Percentiles rank a stretch among this genome's conserved stretches.
Evolutionary conservation across 768 basidiomycete genomes (phyloP).

Genomic region (Lentinus tigrinus): DNA sequence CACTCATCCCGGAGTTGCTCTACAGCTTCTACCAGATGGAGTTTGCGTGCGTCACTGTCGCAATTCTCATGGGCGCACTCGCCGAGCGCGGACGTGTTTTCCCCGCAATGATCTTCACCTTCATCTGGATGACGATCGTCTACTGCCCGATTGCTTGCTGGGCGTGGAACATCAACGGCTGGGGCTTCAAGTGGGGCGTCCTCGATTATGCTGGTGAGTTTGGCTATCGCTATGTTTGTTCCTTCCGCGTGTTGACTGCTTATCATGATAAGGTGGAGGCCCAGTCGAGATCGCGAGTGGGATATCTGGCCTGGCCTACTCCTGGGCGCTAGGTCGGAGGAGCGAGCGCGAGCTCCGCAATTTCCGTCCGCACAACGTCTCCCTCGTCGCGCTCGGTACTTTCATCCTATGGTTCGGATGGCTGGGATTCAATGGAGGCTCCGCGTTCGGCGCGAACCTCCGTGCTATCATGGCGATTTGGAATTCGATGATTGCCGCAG

Average conservation of each 20-base stretch:
- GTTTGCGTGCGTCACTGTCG: slow-evolving; percentile 80
- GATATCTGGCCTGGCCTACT: slow-evolving; percentile 79
- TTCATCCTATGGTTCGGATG: slow-evolving; percentile 88
- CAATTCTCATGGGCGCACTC: slow-evolving; percentile 73
- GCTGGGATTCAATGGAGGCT: slow-evolving; percentile 90
- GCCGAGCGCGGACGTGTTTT: slow-evolving; percentile 86
- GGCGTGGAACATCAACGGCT: slow-evolving; percentile 80
- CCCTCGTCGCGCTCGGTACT: slow-evolving; percentile 79
- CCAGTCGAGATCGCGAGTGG: slow-evolving; percentile 90
- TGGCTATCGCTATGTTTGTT: slow-evolving; percentile 14
- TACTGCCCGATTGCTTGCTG: slow-evolving; percentile 88
- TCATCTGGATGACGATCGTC: slow-evolving; percentile 84
- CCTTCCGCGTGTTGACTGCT: neutral
- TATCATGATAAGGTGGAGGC: slow-evolving; percentile 57
- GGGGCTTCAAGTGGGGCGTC: slow-evolving; percentile 83
- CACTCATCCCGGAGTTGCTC: slow-evolving; percentile 77
- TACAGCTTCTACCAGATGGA: slow-evolving; percentile 89
- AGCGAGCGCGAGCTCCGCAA: slow-evolving; percentile 68
- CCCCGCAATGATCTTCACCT: slow-evolving; percentile 78
- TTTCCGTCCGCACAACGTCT: slow-evolving; percentile 88
- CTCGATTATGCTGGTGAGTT: slow-evolving; percentile 80
- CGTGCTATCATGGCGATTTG: slow-evolving; percentile 83
- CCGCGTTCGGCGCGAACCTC: slow-evolving; percentile 84
- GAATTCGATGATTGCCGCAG: slow-evolving; percentile 86
- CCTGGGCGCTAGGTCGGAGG: slow-evolving; percentile 84